Evolutionary conservation across 1,284 basidiomycete species (phyloP), one percentile per base, ranked within the genome.

Genomic region (Apiotrichum mycotoxinovorans): DNA sequence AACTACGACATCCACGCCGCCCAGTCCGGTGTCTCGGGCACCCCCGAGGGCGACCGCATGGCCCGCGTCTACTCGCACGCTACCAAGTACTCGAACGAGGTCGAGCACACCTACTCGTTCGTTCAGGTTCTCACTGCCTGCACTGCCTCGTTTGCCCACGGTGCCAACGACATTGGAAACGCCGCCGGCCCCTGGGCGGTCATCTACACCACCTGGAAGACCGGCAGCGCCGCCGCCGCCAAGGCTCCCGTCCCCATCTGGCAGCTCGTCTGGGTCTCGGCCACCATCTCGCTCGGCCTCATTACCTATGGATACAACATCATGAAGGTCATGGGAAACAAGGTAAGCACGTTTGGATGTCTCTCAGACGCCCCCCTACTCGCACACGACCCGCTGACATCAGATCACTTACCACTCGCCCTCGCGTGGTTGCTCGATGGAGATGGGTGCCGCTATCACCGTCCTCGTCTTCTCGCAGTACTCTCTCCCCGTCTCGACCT

Each of bases 121-220:
- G 62, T 80, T 44, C 79, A 80, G 61, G 70, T 80, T 53, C 58
- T 80, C 45, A 80, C 79, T 18, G 79, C 79, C 26, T 79, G 78
- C 63, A 79, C 75, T 45, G 78, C 78, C n/a, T 79, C 78, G 23
- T 80, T 80, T 64, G 78, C 77, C 40, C 78, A 79, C 65, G 77
- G 77, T 53, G 67, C 69, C 58, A 76, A 76, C 65, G 75, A 75
- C 52, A 71, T 72, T 48, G 69, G 67, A 20, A 80, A 80, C 65
- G 75, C 78, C 14, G 73, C 79, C 56, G 79, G 74, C 30, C 79
- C 79, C n/a, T 79, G 73, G 69, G 72, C 79, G 2, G 73, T 72
- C 52, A 75, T 76, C 57, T 77, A 73, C 65, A 60, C 62, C 23
- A 69, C 70, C 43, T 80, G 79, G 79, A 56, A 51, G 11, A 70